These are phyloP conservation scores for Tinospora cordifolia DNA, from an alignment of 164 flowering plant species.

Conservation along the genomic window DNA sequence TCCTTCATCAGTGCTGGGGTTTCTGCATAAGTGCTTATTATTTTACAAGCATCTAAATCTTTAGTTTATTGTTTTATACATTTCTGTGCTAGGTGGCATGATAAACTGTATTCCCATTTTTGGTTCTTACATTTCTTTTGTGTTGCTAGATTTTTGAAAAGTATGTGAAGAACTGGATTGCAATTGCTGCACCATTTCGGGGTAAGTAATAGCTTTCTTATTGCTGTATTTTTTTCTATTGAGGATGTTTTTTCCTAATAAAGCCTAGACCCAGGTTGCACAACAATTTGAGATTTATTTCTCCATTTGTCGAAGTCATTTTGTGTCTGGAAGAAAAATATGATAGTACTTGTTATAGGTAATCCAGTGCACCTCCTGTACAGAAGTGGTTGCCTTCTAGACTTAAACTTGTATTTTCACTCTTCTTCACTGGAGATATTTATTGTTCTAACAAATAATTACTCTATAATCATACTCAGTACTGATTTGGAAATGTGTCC, in stretches of 20 bases:
- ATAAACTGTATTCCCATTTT: neutral
- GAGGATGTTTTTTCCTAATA: neutral
- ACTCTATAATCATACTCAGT: too few relatives aligned
- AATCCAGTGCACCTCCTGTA: too few relatives aligned
- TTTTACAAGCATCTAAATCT: neutral
- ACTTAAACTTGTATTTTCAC: too few relatives aligned
- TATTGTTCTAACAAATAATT: too few relatives aligned
- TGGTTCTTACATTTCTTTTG: slow-evolving; percentile 13
- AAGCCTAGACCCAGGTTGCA: neutral
- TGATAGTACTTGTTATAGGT: too few relatives aligned
- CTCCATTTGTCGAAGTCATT: neutral
- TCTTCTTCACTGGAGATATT: too few relatives aligned
- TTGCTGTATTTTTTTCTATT: neutral
- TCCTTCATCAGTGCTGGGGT: neutral
- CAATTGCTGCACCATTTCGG: slow-evolving; percentile 92
- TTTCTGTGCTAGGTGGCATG: neutral
- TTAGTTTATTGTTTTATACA: neutral
- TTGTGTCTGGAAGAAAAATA: too few relatives aligned
- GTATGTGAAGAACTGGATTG: slow-evolving; percentile 94
- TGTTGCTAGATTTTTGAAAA: slow-evolving; percentile 72
- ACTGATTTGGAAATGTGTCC: too few relatives aligned
- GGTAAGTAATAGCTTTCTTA: slow-evolving; percentile 35
- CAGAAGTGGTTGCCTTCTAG: too few relatives aligned
- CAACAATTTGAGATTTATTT: neutral
- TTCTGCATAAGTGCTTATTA: neutral